phyloP scores from a whole-genome alignment of 2,329 filamentous ascomycete species.

The Botrytis medusae region DNA sequence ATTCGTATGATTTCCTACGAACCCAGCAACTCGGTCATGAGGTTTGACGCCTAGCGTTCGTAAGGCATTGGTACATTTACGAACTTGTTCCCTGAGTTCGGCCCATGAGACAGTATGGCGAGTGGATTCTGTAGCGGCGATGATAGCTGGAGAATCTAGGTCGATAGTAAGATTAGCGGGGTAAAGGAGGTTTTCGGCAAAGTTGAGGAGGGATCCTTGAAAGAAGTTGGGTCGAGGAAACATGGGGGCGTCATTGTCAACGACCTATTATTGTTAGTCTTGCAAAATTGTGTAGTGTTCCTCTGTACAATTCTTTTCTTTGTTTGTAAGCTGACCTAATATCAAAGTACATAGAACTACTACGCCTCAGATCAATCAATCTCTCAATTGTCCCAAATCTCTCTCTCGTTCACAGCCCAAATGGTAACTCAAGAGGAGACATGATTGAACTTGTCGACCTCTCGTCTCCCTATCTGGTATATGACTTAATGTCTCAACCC shows the following conservation, averaged over 20 bases:
- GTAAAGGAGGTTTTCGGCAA: constrained; percentile 91
- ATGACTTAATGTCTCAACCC: not conserved
- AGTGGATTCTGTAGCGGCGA: constrained; percentile 75
- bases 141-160: constrained; percentile 65
- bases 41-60: constrained; percentile 60
- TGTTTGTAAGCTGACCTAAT: not conserved
- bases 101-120: constrained; percentile 67
- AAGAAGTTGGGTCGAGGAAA: constrained; percentile 91
- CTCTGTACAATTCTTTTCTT: not conserved
- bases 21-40: constrained; percentile 63
- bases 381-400: not conserved
- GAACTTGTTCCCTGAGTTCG: constrained; percentile 75
- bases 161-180: constrained; percentile 59
- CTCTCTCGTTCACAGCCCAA: not conserved
- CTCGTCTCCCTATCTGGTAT: not conserved
- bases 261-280: constrained; percentile 51
- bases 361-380: not conserved
- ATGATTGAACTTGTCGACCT: constrained; percentile 2
- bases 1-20: constrained; percentile 86
- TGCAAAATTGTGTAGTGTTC: not conserved
- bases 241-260: constrained; percentile 67
- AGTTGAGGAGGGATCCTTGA: constrained; percentile 75
- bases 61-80: constrained; percentile 69
- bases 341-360: constrained; percentile 6
- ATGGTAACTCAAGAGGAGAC: not conserved